These are phyloP conservation scores for Volvox africanus DNA, from an alignment of 139 green algal genomes.

Conservation along the genomic window DNA sequence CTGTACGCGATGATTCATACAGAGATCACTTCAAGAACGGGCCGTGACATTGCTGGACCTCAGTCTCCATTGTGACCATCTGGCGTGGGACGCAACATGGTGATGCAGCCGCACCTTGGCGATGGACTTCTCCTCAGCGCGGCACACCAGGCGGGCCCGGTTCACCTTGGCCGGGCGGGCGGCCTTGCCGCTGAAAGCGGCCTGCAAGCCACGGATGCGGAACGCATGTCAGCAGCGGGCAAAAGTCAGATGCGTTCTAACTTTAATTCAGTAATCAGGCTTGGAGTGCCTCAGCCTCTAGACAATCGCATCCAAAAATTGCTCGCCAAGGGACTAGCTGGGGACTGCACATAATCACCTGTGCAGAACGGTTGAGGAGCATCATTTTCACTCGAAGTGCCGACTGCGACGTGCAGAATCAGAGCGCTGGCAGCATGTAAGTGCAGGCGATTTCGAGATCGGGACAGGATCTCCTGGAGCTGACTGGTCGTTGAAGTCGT, in stretches of 20 bases:
- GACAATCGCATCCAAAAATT: not conserved
- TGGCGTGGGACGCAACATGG: no score
- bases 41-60: not conserved
- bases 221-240: not conserved
- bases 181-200: slow-evolving; percentile 51
- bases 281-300: not conserved
- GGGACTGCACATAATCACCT: slow-evolving; percentile 5
- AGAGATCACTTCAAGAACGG: not conserved
- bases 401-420: slow-evolving; percentile 27
- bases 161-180: slow-evolving; percentile 42
- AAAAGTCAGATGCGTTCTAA: not conserved
- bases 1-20: slow-evolving; percentile 37
- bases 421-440: not conserved
- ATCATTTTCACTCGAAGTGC: slow-evolving; percentile 30
- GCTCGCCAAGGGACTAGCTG: not conserved
- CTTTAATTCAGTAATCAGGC: not conserved
- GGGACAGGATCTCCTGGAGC: not conserved
- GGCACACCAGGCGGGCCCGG: slow-evolving; percentile 56
- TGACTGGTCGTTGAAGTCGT: not conserved
- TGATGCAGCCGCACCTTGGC: slow-evolving; percentile 53
- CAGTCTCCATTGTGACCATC: not conserved
- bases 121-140: slow-evolving; percentile 64
- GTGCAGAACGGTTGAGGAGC: slow-evolving; percentile 39
- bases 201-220: slow-evolving; percentile 43
- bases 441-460: slow-evolving; percentile 4